Conservation (phyloP, 371 early-diverging fungal genomes). For the Mortierella sp. region DNA sequence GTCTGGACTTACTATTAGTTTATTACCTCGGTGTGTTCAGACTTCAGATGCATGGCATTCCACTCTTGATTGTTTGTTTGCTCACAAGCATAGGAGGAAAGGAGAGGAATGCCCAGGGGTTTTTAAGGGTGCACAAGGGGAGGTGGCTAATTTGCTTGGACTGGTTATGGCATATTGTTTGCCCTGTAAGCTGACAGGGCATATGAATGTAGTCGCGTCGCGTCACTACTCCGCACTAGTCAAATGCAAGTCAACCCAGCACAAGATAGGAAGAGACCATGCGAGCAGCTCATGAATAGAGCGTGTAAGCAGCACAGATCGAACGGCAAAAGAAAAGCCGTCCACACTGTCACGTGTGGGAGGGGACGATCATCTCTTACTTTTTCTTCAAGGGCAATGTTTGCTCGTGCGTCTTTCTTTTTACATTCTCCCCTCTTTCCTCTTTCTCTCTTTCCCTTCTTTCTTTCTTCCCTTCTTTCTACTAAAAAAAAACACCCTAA, state of each 20-base stretch:
- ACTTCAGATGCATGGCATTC: too few species aligned
- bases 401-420: background rate
- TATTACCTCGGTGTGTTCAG: too few species aligned
- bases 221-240: background rate
- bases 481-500: background rate
- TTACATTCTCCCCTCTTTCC: background rate
- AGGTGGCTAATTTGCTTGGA: background rate
- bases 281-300: too few species aligned
- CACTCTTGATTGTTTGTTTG: background rate
- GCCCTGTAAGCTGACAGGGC: background rate
- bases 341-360: background rate
- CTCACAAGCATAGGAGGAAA: background rate
- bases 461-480: slow-evolving; percentile 1
- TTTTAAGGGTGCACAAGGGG: background rate
- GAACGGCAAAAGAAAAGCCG: background rate
- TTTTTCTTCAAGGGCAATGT: background rate
- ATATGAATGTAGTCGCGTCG: background rate
- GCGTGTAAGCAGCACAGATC: background rate
- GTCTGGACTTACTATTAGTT: too few species aligned
- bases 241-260: background rate
- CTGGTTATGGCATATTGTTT: background rate
- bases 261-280: background rate
- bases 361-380: background rate
- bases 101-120: background rate
- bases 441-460: background rate